Evolutionary conservation across 2,329 filamentous ascomycete species (phyloP).

Genomic region (Helotiales sp.): DNA sequence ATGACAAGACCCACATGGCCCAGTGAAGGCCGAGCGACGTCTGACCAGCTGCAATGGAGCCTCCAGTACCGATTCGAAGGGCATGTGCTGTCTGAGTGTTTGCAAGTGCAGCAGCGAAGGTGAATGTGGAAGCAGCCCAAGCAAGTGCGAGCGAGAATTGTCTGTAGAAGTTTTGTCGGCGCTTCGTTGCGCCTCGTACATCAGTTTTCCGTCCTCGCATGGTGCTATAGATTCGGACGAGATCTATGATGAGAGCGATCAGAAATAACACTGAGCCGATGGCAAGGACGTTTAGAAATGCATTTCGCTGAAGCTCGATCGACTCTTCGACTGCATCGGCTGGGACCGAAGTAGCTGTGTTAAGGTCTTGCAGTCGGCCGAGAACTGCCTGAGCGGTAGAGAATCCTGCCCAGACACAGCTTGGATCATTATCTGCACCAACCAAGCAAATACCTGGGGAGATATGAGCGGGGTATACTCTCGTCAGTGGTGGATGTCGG

Average conservation of each 20-base stretch:
- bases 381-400: background rate
- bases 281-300: background rate
- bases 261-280: background rate
- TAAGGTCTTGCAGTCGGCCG: background rate
- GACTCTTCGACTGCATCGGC: background rate
- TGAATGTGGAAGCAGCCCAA: background rate
- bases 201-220: background rate
- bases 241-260: background rate
- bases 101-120: background rate
- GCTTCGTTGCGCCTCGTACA: background rate
- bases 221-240: background rate
- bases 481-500: background rate
- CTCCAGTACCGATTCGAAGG: too few relatives aligned
- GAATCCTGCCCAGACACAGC: background rate
- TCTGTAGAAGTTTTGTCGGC: background rate
- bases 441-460: background rate
- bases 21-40: too few relatives aligned
- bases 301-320: background rate
- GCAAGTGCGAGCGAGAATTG: background rate
- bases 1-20: too few relatives aligned
- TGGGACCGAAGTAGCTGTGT: background rate
- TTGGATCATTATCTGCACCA: background rate
- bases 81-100: background rate
- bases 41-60: background rate
- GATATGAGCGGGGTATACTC: too few relatives aligned